Evolutionary conservation across 2,329 filamentous ascomycete species (phyloP), one percentile per base, ranked within the genome.

Genomic region (Ophiocordyceps camponoti-leonardi): DNA sequence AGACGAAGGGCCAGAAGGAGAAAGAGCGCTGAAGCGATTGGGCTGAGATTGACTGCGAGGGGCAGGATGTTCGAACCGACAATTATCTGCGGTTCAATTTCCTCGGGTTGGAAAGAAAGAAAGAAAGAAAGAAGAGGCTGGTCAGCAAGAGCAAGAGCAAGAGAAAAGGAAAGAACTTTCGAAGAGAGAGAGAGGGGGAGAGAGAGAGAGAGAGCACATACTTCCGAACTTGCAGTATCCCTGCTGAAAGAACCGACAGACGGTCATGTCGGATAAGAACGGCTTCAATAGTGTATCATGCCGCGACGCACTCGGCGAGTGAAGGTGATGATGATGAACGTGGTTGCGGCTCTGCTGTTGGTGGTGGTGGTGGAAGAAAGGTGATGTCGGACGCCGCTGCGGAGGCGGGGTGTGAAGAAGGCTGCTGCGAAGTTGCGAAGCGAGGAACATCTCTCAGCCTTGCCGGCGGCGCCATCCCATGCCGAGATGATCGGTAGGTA

Each of bases 21-120:
- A 58, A 30, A 78, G 56, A 19, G 68, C 66, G 46, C 71, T 71
- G 52, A 82, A 85, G 18, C 78, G 72, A 54, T 81, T 81, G 49
- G 54, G 20, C 26, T 23, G 56, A 31, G 53, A 44, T 50, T 61
- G 58, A 45, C 60, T 65, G 41, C 60, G 57, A 47, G 53, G 54
- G 11, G 26, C 26, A 48, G 62, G 70, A 52, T 78, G 73, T 46
- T 78, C 73, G 54, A 69, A 74, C 46, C 69, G 65, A 54, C 75
- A 79, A 43, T 56, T 65, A 42, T 64, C 75, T 78, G 31, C n/a
- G 7, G 23, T 20, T 30, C 4, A 10, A 10, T 28, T 4, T 4
- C 8, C 8, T 8, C 23, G 23, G 23, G n/a, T n/a, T n/a, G n/a
- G n/a, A n/a, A n/a, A n/a, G n/a, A n/a, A n/a, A n/a, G n/a, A n/a